Conservation (phyloP, 2,329 filamentous ascomycete genomes). For the Cryphonectria parasitica region DNA sequence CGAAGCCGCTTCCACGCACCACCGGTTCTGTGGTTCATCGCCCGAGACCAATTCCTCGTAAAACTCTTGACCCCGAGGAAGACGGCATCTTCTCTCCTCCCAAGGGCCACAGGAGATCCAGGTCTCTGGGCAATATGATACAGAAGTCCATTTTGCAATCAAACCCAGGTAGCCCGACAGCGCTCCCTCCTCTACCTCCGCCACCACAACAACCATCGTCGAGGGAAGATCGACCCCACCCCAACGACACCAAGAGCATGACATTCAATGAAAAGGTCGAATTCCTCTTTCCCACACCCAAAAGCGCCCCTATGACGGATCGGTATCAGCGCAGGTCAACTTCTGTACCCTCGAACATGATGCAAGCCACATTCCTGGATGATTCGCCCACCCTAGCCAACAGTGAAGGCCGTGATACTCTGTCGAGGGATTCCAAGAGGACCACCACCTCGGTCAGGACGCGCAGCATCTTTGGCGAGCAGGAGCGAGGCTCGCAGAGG, state of each 20-base stretch:
- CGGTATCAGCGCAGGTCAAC: conserved; percentile 41
- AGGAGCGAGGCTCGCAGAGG: conserved; percentile 22
- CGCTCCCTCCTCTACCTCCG: conserved; percentile 56
- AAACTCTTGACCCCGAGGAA: conserved; percentile 43
- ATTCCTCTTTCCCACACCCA: conserved; percentile 50
- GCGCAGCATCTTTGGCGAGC: conserved; percentile 43
- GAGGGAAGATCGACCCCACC: conserved; percentile 44
- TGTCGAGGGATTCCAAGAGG: conserved; percentile 40
- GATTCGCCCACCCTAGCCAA: conserved; percentile 34
- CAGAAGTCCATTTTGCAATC: conserved; percentile 50
- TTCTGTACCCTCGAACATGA: conserved; percentile 42
- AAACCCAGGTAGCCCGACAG: conserved; percentile 50
- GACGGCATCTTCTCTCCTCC: conserved; percentile 51
- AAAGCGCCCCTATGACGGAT: conserved; percentile 29
- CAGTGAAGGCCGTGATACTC: conserved; percentile 31
- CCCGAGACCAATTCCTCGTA: conserved; percentile 60
- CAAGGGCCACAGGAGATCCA: conserved; percentile 50
- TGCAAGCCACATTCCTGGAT: conserved; percentile 40
- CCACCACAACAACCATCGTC: conserved; percentile 45
- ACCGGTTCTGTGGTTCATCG: conserved; percentile 54
- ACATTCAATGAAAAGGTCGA: conserved; percentile 62
- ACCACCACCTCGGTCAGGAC: conserved; percentile 46
- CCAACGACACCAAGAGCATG: conserved; percentile 62
- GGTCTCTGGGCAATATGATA: conserved; percentile 52
- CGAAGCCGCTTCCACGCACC: conserved; percentile 29